Evolutionary conservation across 495 filamentous ascomycete genomes (phyloP), one percentile per base, ranked within the genome.

Genomic region (Ramalina intermedia): DNA sequence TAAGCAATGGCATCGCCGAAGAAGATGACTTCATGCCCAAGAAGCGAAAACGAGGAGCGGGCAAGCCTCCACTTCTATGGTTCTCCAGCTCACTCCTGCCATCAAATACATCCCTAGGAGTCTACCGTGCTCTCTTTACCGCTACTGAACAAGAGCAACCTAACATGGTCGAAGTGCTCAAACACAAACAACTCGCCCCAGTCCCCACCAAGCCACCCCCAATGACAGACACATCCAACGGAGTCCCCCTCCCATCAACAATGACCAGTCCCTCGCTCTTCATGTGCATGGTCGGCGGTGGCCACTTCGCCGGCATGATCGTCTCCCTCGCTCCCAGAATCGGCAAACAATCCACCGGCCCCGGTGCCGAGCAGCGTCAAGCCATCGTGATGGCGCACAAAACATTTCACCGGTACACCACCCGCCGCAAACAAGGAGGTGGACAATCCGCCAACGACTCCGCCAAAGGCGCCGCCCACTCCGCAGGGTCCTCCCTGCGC

Each of bases 211-310:
- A 76, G 41, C 65, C 75, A 6, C 71, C 61, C 18, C 71, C 61
- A 24, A 61, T 59, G 43, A 64, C 65, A 17, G 62, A 66, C 40
- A 59, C 59, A 18, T 59, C 63, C 35, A 71, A 73, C 8, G 75
- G 71, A 18, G 72, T 70, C 36, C 63, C 69, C 1, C 53, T 72
- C 4, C 69, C 74, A 0, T 56, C 67, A 9, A 62, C 66, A 3
- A 70, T 75, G 60, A 75, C 75, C 37, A 70, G 78, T 24, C 85
- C 85, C 6, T 89, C 95, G 56, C 76, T 94, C 23, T 95, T 98
- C 58, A 75, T 96, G 48, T 96, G 88, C 63, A 98, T 98, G 91
- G 93, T 96, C 47, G 91, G 91, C 7, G 91, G 91, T 53, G 91
- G 91, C 2, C 91, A 98, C 57, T 96, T 98, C 61, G 91, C 91